Conservation (phyloP, 176 grass and related monocot genomes). For the maize (Zea mays) region Zm-B73-REFERENCE-NAM-5.0 NC_050098.1:226918501-226919000, state of each 20-base stretch:
- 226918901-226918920: background rate
- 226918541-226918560: background rate
- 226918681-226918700: conserved; percentile 64
- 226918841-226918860: background rate
- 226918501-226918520: background rate
- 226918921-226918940: background rate
- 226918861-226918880: background rate
- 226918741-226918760: conserved; percentile 40
- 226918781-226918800: background rate
- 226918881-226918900: background rate
- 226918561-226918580: background rate
- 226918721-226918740: conserved; percentile 56
- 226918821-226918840: background rate
- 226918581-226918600: background rate
- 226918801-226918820: background rate
- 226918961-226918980: background rate
- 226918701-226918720: conserved; percentile 64
- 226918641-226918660: conserved; percentile 65
- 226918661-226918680: conserved; percentile 78
- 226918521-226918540: background rate
- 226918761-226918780: background rate
- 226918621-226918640: conserved; percentile 81
- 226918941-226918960: background rate
- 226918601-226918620: background rate
- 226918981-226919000: background rate